Conservation (phyloP, 169 alveolate genomes). For the Amoebophrya sp. region DNA sequence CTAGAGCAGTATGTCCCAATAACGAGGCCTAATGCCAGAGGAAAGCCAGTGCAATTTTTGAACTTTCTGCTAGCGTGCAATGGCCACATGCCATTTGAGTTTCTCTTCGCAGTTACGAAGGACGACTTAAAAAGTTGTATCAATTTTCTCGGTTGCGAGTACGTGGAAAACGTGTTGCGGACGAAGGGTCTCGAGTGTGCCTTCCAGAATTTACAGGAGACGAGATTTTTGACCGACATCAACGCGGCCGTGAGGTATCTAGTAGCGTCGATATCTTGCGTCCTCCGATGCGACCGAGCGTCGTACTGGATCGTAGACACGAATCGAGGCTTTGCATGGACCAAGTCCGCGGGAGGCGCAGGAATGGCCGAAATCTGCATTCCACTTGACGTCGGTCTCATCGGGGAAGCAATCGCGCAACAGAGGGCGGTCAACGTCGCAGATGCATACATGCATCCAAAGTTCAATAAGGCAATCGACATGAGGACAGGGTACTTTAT, state of each 20-base stretch:
- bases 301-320: conserved; percentile 8
- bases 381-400: not conserved
- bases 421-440: not conserved
- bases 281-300: not conserved
- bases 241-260: conserved; percentile 4
- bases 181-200: not conserved
- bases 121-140: not conserved
- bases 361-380: conserved; percentile 17
- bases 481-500: not conserved
- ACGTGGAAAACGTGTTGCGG: not conserved
- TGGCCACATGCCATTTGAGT: conserved; percentile 10
- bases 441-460: conserved; percentile 13
- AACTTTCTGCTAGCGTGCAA: not conserved
- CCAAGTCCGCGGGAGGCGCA: not conserved
- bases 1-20: not conserved
- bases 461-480: conserved; percentile 9
- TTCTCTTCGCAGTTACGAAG: not conserved
- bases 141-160: conserved; percentile 1
- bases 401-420: not conserved
- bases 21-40: not conserved
- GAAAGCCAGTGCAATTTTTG: conserved; percentile 4
- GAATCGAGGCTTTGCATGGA: not conserved
- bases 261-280: conserved; percentile 5
- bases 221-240: not conserved
- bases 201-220: not conserved